Conservation (phyloP, 129 eudicot species). For the Centaurea solstitialis region DNA sequence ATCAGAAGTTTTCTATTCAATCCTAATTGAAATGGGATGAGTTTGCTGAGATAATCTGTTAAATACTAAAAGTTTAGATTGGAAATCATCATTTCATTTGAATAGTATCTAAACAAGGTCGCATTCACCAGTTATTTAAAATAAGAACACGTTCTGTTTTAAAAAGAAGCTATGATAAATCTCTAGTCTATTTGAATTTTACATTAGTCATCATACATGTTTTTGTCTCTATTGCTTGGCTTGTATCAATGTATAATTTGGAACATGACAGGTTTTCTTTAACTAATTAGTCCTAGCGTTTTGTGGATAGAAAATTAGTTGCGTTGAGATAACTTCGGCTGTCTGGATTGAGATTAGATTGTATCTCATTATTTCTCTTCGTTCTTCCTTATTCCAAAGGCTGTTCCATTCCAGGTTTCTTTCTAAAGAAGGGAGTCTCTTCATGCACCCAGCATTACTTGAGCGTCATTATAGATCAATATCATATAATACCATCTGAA, state of each 20-base stretch:
- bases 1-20: not conserved
- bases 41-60: not conserved
- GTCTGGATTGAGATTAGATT: not conserved
- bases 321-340: not conserved
- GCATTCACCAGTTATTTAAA: not conserved
- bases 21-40: not conserved
- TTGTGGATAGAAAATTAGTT: not conserved
- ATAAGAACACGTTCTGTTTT: not conserved
- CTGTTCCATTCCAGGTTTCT: not conserved
- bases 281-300: not conserved
- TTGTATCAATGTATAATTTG: not conserved
- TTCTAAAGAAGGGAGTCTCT: too few relatives aligned
- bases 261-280: not conserved
- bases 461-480: too few relatives aligned
- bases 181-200: not conserved
- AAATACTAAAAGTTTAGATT: not conserved
- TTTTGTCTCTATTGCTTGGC: not conserved
- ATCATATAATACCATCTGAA: not conserved
- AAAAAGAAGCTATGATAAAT: not conserved
- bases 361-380: not conserved
- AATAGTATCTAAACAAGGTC: not conserved
- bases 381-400: not conserved
- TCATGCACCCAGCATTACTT: too few relatives aligned
- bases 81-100: not conserved
- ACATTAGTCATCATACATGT: not conserved